Evolutionary conservation across 2,329 filamentous ascomycete species (phyloP), one percentile per base, ranked within the genome.

Genomic region (Malbranchea zuffiana): DNA sequence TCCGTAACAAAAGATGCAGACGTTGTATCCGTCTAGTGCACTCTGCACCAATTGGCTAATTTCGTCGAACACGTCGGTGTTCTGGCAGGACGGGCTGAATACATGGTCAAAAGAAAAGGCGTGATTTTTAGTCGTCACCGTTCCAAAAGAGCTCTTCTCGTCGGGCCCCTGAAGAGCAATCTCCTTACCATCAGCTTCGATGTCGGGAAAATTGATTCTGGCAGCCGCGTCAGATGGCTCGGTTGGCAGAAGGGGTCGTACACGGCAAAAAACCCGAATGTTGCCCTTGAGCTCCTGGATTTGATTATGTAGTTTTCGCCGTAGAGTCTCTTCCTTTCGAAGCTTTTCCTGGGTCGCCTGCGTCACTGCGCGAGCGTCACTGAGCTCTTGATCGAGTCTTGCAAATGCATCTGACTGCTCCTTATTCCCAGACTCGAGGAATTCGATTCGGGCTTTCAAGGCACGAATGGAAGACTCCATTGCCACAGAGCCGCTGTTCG

Each of bases 261-360:
- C 88, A 55, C 90, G 78, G 54, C 88, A 96, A 75, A 98, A 98
- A 47, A 98, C 90, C 13, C 90, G 81, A 52, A 98, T 98, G 55
- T 98, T 98, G 50, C 90, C 90, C 59, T 94, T 95, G 42, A 98
- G 74, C 54, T 98, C 90, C 57, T 98, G 86, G 31, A 98, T 88
- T 57, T 93, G 90, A 61, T 96, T 96, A 66, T 96, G 94, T 0
- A 98, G 72, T 49, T 92, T 88, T 15, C 90, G 75, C 10, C 90
- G 77, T 34, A 94, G 68, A 1, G 83, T 90, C 61, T 98, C 90
- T 55, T 96, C 90, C 51, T 80, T 84, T 44, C 90, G 80, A 18
- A 98, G 68, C 54, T 90, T 94, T 46, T 84, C 76, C 39, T 82
- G 77, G 1, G 82, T 78, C 23, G 74, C 70, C 19, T 82, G 76